A percentile compares a stretch with the other conserved stretches of the same genome.
These are phyloP conservation scores for Paramyrothecium roridum DNA, from an alignment of 2,329 filamentous ascomycete species.

Conservation along the genomic window DNA sequence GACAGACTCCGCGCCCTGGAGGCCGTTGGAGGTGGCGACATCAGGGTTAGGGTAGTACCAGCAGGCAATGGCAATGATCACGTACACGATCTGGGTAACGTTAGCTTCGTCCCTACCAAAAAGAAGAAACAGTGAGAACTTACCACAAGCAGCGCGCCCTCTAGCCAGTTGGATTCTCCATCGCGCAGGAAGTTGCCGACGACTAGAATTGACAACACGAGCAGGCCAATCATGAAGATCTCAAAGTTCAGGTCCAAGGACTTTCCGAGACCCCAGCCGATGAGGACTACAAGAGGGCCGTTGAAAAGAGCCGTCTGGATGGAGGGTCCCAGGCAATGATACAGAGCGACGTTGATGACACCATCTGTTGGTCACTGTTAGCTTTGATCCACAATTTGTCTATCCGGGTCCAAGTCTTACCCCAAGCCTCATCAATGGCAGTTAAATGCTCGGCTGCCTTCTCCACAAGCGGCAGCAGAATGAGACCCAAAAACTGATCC, in stretches of 20 bases:
- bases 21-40: conserved; percentile 28
- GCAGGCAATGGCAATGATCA: conserved; percentile 41
- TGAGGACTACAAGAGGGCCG: conserved; percentile 66
- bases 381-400: neutral
- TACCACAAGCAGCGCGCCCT: conserved; percentile 67
- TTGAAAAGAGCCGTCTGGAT: conserved; percentile 77
- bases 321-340: conserved; percentile 69
- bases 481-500: conserved; percentile 45
- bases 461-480: conserved; percentile 65
- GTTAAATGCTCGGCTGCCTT: conserved; percentile 70
- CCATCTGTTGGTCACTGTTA: conserved; percentile 35
- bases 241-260: conserved; percentile 71
- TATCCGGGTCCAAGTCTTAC: conserved; percentile 9
- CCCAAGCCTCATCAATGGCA: conserved; percentile 67
- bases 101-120: neutral
- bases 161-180: conserved; percentile 72
- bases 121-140: neutral
- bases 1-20: conserved; percentile 17
- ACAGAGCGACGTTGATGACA: conserved; percentile 66
- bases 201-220: conserved; percentile 72
- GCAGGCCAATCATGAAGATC: conserved; percentile 69
- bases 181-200: conserved; percentile 74
- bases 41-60: conserved; percentile 43
- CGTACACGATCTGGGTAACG: conserved; percentile 31
- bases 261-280: conserved; percentile 65